Base-by-base conservation (phyloP, 139 green algal species). In the Picocystis salinarum region DNA sequence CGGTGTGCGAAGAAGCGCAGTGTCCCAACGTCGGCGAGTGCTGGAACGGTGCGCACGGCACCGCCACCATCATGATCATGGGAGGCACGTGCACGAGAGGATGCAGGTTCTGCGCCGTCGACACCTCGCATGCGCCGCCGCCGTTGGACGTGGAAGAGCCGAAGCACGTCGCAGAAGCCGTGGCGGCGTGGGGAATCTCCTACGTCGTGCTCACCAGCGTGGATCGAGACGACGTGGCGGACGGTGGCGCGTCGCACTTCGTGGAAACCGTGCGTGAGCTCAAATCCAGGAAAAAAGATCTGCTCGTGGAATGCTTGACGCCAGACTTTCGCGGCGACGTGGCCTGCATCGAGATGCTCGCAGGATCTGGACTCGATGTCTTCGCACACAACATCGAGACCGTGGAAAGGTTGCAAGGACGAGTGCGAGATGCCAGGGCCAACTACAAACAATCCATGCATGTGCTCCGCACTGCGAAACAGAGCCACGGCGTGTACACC, bases 21-120 rank as follows among this genome's bases (percentile, higher is more conserved):
- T 92, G 80, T 52, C 80, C 80, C 28, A 92, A 92, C 61, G 77
- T 91, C 23, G 71, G 70, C 5, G 79, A 93, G 58, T 94, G 79
- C 59, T 93, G 79, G 79, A 82, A 79, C 45, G 36, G 36, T 9
- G 10, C 25, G 20, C 77, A 74, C 23, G 56, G 52, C 33, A 52
- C 37, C 19, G 34, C 47, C 18, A 51, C 44, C 6, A 51, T 51
- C 44, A 51, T 51, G 44, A 10, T 51, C 7, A 41, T 50, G 42
- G 66, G 66, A n/a, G 70, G 79, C 56, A 88, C 72, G 4, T 86
- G 76, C 64, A 86, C 76, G 1, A 58, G 75, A n/a, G 68, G 79
- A 18, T 92, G 80, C 70, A 61, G 61, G 13, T 93, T 93, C 55
- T 93, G 81, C 50, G 81, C 79, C 0, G 79, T 92, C 23, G 82